Conservation (phyloP, 2,329 filamentous ascomycete species). For the Mariannaea elegans region DNA sequence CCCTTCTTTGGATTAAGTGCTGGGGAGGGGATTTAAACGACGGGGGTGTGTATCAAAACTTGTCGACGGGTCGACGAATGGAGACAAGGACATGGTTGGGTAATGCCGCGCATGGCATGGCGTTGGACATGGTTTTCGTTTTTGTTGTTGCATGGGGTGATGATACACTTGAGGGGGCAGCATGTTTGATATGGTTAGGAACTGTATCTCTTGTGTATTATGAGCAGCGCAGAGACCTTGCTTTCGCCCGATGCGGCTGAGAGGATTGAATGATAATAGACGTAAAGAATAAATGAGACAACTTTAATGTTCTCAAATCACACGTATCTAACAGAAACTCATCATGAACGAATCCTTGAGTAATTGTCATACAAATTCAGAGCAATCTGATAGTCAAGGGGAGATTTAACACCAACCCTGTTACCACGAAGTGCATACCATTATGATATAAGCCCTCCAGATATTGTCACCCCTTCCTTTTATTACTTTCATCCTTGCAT, state of each 20-base stretch:
- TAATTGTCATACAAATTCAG: background rate
- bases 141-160: conserved; percentile 24
- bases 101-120: conserved; percentile 37
- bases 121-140: conserved; percentile 37
- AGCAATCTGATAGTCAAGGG: background rate
- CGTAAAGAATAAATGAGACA: conserved; percentile 34
- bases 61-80: conserved; percentile 26
- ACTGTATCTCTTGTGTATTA: conserved; percentile 22
- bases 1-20: conserved; percentile 21
- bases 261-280: conserved; percentile 36
- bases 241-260: conserved; percentile 21
- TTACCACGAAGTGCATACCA: background rate
- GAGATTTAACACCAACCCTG: background rate
- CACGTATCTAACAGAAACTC: background rate
- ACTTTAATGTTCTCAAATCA: conserved; percentile 1
- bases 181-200: conserved; percentile 14
- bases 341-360: too few relatives aligned
- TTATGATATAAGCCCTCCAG: background rate
- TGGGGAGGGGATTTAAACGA: background rate
- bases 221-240: conserved; percentile 12
- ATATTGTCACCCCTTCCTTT: background rate
- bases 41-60: conserved; percentile 13
- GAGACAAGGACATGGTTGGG: conserved; percentile 28
- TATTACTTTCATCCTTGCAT: background rate
- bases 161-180: conserved; percentile 16